Conservation (phyloP, 1,139 yeast species). For the Pichia sp. region DNA sequence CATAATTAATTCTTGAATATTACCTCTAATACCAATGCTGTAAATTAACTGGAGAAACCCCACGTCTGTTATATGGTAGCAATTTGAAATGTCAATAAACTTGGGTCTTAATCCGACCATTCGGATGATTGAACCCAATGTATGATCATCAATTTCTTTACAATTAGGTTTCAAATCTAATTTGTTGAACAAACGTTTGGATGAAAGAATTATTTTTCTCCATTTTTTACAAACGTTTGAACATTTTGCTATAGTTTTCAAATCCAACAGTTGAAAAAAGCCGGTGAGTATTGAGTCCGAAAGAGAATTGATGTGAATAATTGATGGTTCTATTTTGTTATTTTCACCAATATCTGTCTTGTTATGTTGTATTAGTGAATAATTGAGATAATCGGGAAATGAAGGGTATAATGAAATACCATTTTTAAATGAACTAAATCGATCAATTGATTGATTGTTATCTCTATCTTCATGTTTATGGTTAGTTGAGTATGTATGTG, state of each 20-base stretch:
- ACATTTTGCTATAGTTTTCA: conserved; percentile 53
- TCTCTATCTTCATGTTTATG: too few relatives aligned
- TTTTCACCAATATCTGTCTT: conserved; percentile 31
- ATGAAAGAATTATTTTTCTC: conserved; percentile 57
- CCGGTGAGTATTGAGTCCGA: conserved; percentile 51
- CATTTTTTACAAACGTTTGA: conserved; percentile 54
- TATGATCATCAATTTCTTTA: conserved; percentile 51
- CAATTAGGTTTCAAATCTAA: conserved; percentile 58
- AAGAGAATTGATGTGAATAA: conserved; percentile 48
- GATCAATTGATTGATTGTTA: too few relatives aligned
- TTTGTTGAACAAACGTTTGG: conserved; percentile 42
- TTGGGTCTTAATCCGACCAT: conserved; percentile 67
- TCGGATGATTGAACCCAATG: conserved; percentile 52
- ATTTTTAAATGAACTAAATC: too few relatives aligned
- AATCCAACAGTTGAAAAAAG: conserved; percentile 45
- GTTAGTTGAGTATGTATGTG: too few relatives aligned
- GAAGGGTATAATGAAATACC: too few relatives aligned
- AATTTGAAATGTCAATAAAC: conserved; percentile 56
- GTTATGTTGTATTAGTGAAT: conserved; percentile 49
- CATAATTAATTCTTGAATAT: conserved; percentile 50
- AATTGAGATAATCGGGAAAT: too few relatives aligned
- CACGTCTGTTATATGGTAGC: conserved; percentile 70
- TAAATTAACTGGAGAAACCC: conserved; percentile 67
- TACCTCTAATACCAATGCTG: conserved; percentile 62
- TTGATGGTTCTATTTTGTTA: conserved; percentile 47